phyloP scores from a whole-genome alignment of 2,329 filamentous ascomycete species.

The Colletotrichum tanaceti region DNA sequence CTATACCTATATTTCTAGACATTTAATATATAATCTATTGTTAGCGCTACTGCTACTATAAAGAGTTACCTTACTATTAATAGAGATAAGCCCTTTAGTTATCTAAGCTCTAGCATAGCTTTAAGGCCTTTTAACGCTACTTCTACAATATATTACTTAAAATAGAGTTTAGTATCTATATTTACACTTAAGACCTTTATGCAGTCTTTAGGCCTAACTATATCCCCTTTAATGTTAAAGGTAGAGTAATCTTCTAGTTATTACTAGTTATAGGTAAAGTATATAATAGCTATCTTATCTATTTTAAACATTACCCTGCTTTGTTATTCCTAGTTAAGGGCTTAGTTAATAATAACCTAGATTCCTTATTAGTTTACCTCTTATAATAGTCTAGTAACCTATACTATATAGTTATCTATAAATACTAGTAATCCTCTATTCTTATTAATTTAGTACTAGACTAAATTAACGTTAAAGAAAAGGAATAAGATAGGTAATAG shows the following conservation, averaged over 20 bases:
- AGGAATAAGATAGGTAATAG: constrained; percentile 51
- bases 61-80: constrained; percentile 21
- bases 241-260: constrained; percentile 30
- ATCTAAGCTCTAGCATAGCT: constrained; percentile 33
- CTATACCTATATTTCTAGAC: constrained; percentile 10
- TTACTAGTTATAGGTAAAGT: constrained; percentile 41
- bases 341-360: constrained; percentile 42
- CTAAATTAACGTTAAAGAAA: constrained; percentile 46
- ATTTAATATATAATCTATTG: not conserved
- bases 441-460: constrained; percentile 46
- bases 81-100: constrained; percentile 20
- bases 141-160: constrained; percentile 18
- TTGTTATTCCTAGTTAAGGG: constrained; percentile 42
- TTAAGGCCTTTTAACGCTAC: constrained; percentile 38
- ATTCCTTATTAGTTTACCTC: constrained; percentile 41
- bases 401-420: not conserved
- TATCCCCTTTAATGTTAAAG: constrained; percentile 27
- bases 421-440: constrained; percentile 32
- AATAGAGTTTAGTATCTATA: constrained; percentile 39
- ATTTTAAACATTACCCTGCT: constrained; percentile 45
- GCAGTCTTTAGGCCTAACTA: not conserved
- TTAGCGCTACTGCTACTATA: not conserved
- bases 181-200: not conserved
- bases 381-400: not conserved
- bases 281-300: constrained; percentile 45